Conservation (phyloP, 2,329 filamentous ascomycete species). For the Trichoderma brevicompactum region DNA sequence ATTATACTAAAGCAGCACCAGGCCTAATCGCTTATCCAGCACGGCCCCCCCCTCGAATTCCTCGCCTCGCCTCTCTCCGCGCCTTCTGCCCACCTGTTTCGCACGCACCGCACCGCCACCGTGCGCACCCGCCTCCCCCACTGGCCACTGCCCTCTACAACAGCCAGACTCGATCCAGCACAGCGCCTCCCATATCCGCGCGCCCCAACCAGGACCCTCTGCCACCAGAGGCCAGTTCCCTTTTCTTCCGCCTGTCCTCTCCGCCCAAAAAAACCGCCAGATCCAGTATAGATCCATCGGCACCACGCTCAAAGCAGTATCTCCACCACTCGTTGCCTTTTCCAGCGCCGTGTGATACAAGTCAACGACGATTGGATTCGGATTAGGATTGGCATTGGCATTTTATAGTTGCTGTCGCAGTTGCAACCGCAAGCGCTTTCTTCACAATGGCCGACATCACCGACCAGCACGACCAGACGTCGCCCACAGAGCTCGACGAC, state of each 20-base stretch:
- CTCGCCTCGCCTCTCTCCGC: constrained; percentile 20
- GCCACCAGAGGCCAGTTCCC: constrained; percentile 50
- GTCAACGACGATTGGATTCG: constrained; percentile 31
- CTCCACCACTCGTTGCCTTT: constrained; percentile 63
- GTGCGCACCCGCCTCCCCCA: constrained; percentile 13
- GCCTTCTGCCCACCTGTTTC: constrained; percentile 23
- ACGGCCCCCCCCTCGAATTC: constrained; percentile 30
- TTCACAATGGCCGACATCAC: constrained; percentile 75
- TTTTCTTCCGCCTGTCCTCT: constrained; percentile 46
- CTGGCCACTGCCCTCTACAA: constrained; percentile 6
- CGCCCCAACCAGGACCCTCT: constrained; percentile 48
- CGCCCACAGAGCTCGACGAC: constrained; percentile 75
- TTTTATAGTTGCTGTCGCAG: constrained; percentile 28
- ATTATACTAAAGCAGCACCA: too few relatives aligned
- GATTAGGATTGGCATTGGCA: constrained; percentile 31
- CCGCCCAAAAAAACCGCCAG: constrained; percentile 48
- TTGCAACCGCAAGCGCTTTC: constrained; percentile 17
- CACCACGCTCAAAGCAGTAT: constrained; percentile 68
- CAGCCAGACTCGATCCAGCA: constrained; percentile 47
- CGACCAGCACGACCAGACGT: constrained; percentile 76
- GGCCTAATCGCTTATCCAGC: constrained; percentile 25
- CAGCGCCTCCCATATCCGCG: constrained; percentile 34
- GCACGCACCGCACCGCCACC: constrained; percentile 23
- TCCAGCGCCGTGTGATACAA: constrained; percentile 41
- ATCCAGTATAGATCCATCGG: constrained; percentile 69